Evolutionary conservation across 768 basidiomycete species (phyloP), one percentile per base, ranked within the genome.

Genomic region (Hortiboletus flavorubellus): DNA sequence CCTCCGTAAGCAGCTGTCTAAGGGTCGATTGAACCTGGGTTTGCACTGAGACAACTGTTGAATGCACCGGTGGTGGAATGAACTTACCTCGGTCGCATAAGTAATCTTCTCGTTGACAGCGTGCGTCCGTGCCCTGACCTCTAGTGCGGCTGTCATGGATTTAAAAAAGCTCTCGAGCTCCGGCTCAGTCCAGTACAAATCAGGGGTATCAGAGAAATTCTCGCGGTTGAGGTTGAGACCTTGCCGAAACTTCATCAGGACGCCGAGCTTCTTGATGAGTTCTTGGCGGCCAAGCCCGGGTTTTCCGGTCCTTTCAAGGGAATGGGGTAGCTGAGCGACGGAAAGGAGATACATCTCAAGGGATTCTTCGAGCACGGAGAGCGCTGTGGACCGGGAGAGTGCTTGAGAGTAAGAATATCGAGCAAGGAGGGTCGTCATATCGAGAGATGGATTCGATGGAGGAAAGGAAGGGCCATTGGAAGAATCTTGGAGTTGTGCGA

Each of bases 161-260:
- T 91, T 87, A 73, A 98, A 98, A 67, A 89, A 86, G 16, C 79
- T 87, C 75, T 98, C 95, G 6, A 98, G 78, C 58, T 87, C 89
- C 1, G 94, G 92, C 66, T 97, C 92, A 16, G 88, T 80, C 95
- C 96, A 98, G 68, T 97, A 94, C 61, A 98, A 87, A 70, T 97
- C 90, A 0, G 91, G 92, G 1, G 86, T 85, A 64, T 95, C 93
- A 45, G 85, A 85, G 64, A 93, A 91, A 63, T 93, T 95, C 67
- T 93, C 89, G 43, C 88, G 78, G 63, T 90, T 93, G 49, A 98
- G 81, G 64, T 97, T 98, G 30, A 97, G 76, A 23, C 91, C 86
- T 73, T 98, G 96, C 42, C 96, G 80, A 69, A 98, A 91, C 64
- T 86, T 87, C 81, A 98, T 87, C 51, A 98, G 77, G 65, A 90